A percentile compares a stretch with the other conserved stretches of the same genome.
Evolutionary conservation across 1,139 yeast genomes (phyloP).

Genomic region (Petasospora fabianii): DNA sequence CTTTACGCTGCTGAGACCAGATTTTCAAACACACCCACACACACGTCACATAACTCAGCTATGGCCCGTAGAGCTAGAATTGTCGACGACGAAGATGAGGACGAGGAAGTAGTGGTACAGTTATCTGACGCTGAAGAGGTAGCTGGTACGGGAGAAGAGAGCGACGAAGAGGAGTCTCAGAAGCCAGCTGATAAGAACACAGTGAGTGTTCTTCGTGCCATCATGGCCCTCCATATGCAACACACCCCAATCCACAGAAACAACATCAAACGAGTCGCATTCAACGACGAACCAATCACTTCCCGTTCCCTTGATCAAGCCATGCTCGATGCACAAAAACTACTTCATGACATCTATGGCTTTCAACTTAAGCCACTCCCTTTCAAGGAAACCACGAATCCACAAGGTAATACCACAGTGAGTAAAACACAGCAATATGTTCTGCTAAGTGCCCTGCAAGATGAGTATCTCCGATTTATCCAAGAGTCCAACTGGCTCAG

Average conservation of each 20-base stretch:
- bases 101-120: neutral
- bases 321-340: conserved; percentile 17
- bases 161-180: neutral
- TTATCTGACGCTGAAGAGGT: conserved; percentile 1
- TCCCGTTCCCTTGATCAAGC: conserved; percentile 16
- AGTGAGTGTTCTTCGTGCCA: conserved; percentile 19
- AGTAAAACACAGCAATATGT: conserved; percentile 18
- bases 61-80: too few relatives aligned
- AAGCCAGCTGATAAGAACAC: conserved; percentile 3
- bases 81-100: neutral
- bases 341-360: conserved; percentile 21
- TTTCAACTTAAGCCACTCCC: conserved; percentile 14
- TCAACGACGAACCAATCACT: conserved; percentile 14
- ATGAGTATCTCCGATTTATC: conserved; percentile 15
- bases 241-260: conserved; percentile 22
- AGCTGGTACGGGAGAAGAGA: neutral
- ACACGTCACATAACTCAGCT: too few relatives aligned
- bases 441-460: conserved; percentile 14
- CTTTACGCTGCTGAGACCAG: too few relatives aligned
- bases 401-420: conserved; percentile 11
- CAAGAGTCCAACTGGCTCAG: conserved; percentile 20
- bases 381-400: conserved; percentile 9
- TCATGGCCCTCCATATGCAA: conserved; percentile 23
- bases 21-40: too few relatives aligned
- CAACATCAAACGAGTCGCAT: conserved; percentile 23